phyloP scores from a whole-genome alignment of 2,329 filamentous ascomycete genomes.

The Colletotrichum viniferum region DNA sequence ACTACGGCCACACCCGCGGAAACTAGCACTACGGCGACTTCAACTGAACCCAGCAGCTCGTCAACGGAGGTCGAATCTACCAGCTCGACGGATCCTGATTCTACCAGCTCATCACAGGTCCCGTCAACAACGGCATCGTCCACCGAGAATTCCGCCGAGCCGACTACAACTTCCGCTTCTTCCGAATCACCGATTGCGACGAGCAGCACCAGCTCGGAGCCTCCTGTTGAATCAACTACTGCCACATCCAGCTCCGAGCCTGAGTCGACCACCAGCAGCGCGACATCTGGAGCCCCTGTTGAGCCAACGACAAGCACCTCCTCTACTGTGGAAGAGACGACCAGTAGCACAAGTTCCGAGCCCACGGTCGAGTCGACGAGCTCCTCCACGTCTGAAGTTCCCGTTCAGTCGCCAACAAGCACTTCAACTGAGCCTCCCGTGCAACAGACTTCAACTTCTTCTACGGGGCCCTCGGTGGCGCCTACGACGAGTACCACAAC shows the following conservation, averaged over 20 bases:
- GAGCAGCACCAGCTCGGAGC: background rate
- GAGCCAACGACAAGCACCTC: background rate
- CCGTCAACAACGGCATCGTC: background rate
- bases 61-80: background rate
- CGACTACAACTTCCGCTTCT: background rate
- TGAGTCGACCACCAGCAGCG: background rate
- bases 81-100: background rate
- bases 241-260: background rate
- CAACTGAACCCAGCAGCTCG: background rate
- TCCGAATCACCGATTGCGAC: background rate
- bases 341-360: background rate
- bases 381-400: background rate
- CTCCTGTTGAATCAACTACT: background rate
- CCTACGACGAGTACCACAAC: background rate
- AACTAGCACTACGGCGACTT: background rate
- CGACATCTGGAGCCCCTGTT: background rate
- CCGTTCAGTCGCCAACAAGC: background rate
- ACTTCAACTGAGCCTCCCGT: background rate
- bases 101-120: background rate
- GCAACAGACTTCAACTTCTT: background rate
- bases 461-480: background rate
- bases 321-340: background rate
- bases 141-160: background rate
- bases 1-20: background rate
- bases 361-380: background rate